Conservation (phyloP, 176 grass and related monocot genomes). For the Avena atlantica region DNA sequence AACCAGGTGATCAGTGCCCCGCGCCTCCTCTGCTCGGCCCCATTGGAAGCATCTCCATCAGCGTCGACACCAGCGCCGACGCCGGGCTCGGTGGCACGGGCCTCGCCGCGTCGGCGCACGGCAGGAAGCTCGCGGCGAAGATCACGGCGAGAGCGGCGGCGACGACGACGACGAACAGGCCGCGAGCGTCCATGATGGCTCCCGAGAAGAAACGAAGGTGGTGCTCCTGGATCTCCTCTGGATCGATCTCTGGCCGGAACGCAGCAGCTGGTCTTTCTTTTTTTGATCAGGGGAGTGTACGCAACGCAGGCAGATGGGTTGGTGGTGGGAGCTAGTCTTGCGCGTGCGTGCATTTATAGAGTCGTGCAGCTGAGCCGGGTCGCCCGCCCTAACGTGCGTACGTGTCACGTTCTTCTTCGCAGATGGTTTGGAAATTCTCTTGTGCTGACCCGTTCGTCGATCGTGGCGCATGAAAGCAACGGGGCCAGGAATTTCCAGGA, state of each 20-base stretch:
- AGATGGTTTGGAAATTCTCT: constrained; percentile 16
- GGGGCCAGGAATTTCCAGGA: constrained; percentile 33
- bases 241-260: not conserved
- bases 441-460: constrained; percentile 37
- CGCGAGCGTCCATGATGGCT: constrained; percentile 37
- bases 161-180: constrained; percentile 15
- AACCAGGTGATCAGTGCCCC: constrained; percentile 41
- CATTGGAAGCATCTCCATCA: constrained; percentile 60
- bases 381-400: not conserved
- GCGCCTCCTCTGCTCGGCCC: constrained; percentile 49
- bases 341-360: constrained; percentile 23
- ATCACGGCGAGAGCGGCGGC: not conserved
- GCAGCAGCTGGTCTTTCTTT: not conserved
- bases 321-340: not conserved
- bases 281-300: not conserved
- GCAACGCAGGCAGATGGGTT: not conserved
- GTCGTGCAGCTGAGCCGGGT: not conserved
- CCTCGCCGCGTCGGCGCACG: constrained; percentile 50
- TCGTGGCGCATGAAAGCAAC: not conserved
- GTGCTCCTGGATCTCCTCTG: not conserved
- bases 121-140: constrained; percentile 12
- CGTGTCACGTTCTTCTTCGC: not conserved
- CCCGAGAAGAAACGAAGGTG: not conserved
- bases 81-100: constrained; percentile 53
- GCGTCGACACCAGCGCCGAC: constrained; percentile 34